These are phyloP conservation scores for Aspergillus egyptiacus DNA, from an alignment of 495 filamentous ascomycete species.

Conservation along the genomic window DNA sequence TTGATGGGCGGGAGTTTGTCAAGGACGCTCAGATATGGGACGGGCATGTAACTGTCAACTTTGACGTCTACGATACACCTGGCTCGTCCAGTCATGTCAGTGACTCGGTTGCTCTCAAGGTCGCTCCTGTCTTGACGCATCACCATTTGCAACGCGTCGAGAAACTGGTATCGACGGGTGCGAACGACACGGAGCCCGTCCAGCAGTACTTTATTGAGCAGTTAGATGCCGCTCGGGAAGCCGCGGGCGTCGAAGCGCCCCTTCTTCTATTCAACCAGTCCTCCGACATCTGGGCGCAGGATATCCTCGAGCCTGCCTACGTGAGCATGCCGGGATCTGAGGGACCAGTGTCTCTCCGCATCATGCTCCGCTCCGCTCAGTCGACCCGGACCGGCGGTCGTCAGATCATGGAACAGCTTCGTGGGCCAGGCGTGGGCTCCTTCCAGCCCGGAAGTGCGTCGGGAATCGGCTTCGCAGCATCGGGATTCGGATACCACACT, in stretches of 20 bases:
- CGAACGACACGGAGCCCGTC: not conserved
- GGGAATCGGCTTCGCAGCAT: not conserved
- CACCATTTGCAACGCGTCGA: constrained; percentile 11
- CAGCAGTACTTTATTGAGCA: constrained; percentile 5
- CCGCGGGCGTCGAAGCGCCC: not conserved
- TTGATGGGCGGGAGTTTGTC: constrained; percentile 6
- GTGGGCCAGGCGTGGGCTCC: not conserved
- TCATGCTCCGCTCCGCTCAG: constrained; percentile 7
- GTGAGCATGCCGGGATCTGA: constrained; percentile 7
- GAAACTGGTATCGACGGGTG: not conserved
- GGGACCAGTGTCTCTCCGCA: constrained; percentile 4
- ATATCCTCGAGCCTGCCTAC: constrained; percentile 10
- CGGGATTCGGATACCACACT: constrained; percentile 1
- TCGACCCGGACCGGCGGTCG: not conserved
- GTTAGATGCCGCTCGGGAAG: not conserved
- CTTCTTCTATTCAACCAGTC: not conserved
- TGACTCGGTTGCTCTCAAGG: constrained; percentile 10
- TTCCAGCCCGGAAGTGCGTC: not conserved
- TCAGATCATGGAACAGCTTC: constrained; percentile 8
- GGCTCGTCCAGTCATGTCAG: constrained; percentile 11
- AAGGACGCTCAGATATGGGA: not conserved
- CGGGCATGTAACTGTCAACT: constrained; percentile 2
- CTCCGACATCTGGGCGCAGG: constrained; percentile 10
- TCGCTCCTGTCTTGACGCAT: constrained; percentile 10
- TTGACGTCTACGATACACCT: not conserved